These are phyloP conservation scores for Acorus calamus DNA, from an alignment of 106 monocot genomes.

Conservation along the genomic window DNA sequence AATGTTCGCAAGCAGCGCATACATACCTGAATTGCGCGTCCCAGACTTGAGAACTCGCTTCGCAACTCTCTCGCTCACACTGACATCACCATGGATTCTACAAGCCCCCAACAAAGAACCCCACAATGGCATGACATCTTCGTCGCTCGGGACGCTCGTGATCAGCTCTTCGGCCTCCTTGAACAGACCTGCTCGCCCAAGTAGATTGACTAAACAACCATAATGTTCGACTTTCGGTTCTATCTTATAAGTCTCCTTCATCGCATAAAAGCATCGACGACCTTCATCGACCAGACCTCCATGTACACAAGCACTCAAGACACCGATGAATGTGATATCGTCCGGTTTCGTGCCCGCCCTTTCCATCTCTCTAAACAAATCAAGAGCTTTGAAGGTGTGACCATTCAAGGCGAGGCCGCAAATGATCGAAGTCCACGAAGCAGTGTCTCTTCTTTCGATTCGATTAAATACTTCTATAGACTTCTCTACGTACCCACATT, in stretches of 20 bases:
- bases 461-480: slow-evolving; percentile 31
- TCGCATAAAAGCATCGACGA: slow-evolving; percentile 19
- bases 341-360: slow-evolving; percentile 25
- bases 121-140: slow-evolving; percentile 29
- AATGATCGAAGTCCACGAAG: slow-evolving; percentile 39
- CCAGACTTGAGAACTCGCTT: slow-evolving; percentile 10
- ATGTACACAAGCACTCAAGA: slow-evolving; percentile 54
- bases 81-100: slow-evolving; percentile 30
- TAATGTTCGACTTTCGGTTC: slow-evolving; percentile 47
- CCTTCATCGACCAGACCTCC: slow-evolving; percentile 57
- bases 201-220: slow-evolving; percentile 55
- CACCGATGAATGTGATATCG: slow-evolving; percentile 53
- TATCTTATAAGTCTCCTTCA: slow-evolving; percentile 27
- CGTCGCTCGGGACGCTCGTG: slow-evolving; percentile 7
- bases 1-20: slow-evolving; percentile 30
- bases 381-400: slow-evolving; percentile 19
- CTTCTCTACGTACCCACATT: slow-evolving; percentile 36
- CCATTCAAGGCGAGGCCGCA: slow-evolving; percentile 46
- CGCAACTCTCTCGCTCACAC: slow-evolving; percentile 13
- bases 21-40: slow-evolving; percentile 9
- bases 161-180: slow-evolving; percentile 45
- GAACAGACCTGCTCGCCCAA: slow-evolving; percentile 44
- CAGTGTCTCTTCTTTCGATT: slow-evolving; percentile 17
- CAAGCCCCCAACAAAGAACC: slow-evolving; percentile 54
- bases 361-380: slow-evolving; percentile 38